Evolutionary conservation across 2,329 filamentous ascomycete species (phyloP), one percentile per base, ranked within the genome.

Genomic region (Epichloe amarillans): DNA sequence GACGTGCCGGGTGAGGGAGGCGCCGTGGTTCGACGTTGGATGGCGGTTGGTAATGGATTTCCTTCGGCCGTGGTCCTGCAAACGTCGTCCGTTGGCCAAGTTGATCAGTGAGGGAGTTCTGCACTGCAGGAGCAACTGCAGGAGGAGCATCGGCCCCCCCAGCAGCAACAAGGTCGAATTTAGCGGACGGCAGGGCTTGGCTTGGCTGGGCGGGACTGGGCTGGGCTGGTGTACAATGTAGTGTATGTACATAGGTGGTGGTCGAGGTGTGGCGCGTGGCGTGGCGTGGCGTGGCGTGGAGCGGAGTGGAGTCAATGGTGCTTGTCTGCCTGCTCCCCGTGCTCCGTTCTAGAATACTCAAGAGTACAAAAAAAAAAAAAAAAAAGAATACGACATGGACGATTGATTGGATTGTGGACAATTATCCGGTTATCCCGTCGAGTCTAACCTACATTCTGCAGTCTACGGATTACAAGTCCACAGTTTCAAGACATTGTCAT

Each of bases 51-150:
- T 5, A 19, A 21, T 21, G 19, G 14, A 19, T 21, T 33, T 30
- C 23, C 11, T 15, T 33, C 33, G 17, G 44, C 14, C 30, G 35
- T 37, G 40, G 47, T 49, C 40, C 47, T 30, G 37, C 39, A 50
- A 46, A 46, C 41, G 42, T 46, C 15, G 48, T 36, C 17, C 41
- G 48, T 41, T 19, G 47, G 23, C 46, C 46, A 47, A 30, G 45
- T 36, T 26, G 47, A 26, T 2, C 23, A 26, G 23, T 26, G 23
- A 49, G 39, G 23, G 30, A 40, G 38, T 48, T 48, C 46, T 35
- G 46, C 46, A 41, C n/a, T n/a, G n/a, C n/a, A n/a, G n/a, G n/a
- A n/a, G n/a, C n/a, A n/a, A n/a, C n/a, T n/a, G n/a, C n/a, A n/a
- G n/a, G n/a, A n/a, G 46, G 46, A 48, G 26, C 23, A 48, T 17